Conservation (phyloP, 345 rosid genomes). For the Citrus hindsii region DNA sequence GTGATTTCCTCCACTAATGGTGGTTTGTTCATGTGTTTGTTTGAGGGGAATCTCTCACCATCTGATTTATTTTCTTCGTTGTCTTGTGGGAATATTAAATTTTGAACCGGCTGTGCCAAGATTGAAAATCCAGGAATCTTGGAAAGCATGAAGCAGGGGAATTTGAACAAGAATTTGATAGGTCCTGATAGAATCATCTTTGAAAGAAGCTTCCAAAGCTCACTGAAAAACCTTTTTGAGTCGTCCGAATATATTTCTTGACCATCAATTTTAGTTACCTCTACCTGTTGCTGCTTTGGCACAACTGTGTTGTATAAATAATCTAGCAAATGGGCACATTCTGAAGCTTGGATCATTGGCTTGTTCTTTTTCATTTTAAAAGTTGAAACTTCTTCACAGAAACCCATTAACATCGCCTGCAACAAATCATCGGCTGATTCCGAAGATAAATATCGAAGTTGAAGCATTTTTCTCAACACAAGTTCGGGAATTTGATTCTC, state of each 20-base stretch:
- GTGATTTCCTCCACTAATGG: constrained; percentile 67
- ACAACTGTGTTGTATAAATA: background rate
- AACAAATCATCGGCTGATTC: background rate
- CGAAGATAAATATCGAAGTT: background rate
- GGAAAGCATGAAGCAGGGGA: constrained; percentile 51
- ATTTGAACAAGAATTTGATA: constrained; percentile 25
- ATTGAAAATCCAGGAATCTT: constrained; percentile 48
- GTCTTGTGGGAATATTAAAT: constrained; percentile 16
- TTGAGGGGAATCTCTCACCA: background rate
- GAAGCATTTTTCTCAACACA: constrained; percentile 41
- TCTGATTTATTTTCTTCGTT: constrained; percentile 12
- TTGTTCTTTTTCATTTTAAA: background rate
- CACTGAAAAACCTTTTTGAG: constrained; percentile 17
- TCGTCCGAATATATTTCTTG: background rate
- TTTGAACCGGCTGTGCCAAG: constrained; percentile 28
- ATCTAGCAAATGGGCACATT: background rate
- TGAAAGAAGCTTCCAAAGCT: constrained; percentile 26
- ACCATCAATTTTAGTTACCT: background rate
- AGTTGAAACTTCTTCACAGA: background rate
- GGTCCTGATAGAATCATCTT: constrained; percentile 30
- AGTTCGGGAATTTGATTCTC: constrained; percentile 74
- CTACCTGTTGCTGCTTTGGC: background rate
- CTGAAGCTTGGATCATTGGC: background rate
- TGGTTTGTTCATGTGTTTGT: constrained; percentile 25
- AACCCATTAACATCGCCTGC: background rate